These are phyloP conservation scores for Citrullus colocynthis DNA, from an alignment of 306 rosid genomes.

Conservation along the genomic window DNA sequence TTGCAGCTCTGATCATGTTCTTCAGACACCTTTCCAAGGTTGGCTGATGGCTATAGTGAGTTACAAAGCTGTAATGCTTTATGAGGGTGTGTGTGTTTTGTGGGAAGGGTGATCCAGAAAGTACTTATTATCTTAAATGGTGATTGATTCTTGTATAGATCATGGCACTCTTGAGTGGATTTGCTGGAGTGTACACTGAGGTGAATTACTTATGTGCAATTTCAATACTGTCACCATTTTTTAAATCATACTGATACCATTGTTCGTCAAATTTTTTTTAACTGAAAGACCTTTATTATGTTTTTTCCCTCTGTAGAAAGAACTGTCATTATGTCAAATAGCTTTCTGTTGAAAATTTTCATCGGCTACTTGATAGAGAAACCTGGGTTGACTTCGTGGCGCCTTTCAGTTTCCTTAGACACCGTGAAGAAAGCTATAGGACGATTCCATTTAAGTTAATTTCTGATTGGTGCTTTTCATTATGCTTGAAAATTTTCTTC, in stretches of 20 bases:
- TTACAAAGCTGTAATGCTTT: conserved; percentile 18
- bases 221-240: not conserved
- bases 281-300: not conserved
- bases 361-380: not conserved
- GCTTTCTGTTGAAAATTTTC: not conserved
- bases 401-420: not conserved
- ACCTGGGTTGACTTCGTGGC: not conserved
- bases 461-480: not conserved
- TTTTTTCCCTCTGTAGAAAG: not conserved
- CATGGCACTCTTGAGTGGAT: conserved; percentile 97
- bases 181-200: conserved; percentile 95
- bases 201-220: conserved; percentile 27
- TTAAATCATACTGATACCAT: not conserved
- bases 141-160: conserved; percentile 34
- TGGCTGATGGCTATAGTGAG: conserved; percentile 97
- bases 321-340: not conserved
- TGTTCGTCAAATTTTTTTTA: no score
- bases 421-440: not conserved
- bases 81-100: not conserved
- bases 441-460: not conserved
- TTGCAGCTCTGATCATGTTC: conserved; percentile 83
- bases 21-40: conserved; percentile 90
- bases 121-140: conserved; percentile 6
- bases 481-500: not conserved
- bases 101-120: not conserved